Conservation (phyloP, 306 rosid genomes). For the Argentina anserina region DNA sequence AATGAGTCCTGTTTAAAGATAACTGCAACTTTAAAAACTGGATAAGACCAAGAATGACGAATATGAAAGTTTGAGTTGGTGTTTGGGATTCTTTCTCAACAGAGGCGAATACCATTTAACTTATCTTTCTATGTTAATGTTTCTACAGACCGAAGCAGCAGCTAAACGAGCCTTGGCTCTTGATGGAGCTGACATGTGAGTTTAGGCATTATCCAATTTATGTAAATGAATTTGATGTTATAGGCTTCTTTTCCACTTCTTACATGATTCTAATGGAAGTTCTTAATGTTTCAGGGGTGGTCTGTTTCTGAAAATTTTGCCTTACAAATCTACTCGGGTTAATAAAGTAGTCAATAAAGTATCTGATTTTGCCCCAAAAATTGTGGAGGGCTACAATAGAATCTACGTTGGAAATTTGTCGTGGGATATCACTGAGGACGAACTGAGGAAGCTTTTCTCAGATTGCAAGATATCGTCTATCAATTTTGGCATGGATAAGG, state of each 20-base stretch:
- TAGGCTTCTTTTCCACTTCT: slow-evolving; percentile 8
- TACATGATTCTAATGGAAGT: slow-evolving; percentile 17
- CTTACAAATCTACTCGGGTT: slow-evolving; percentile 51
- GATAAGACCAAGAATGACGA: background rate
- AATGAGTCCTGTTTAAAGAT: background rate
- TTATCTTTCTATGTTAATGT: slow-evolving; percentile 20
- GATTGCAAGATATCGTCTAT: slow-evolving; percentile 55
- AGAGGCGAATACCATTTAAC: background rate
- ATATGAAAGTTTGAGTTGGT: background rate
- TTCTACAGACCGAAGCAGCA: slow-evolving; percentile 84
- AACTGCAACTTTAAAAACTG: background rate
- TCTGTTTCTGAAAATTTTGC: slow-evolving; percentile 72
- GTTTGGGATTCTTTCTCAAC: background rate
- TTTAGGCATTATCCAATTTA: slow-evolving; percentile 19
- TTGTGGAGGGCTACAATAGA: slow-evolving; percentile 83
- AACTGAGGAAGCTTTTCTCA: slow-evolving; percentile 56
- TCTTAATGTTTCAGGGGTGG: slow-evolving; percentile 72
- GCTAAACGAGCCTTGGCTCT: slow-evolving; percentile 86
- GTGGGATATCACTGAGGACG: slow-evolving; percentile 82
- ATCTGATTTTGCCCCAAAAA: slow-evolving; percentile 61
- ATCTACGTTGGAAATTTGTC: slow-evolving; percentile 81
- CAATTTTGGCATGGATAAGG: slow-evolving; percentile 77
- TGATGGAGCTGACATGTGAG: slow-evolving; percentile 96
- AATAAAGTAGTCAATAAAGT: slow-evolving; percentile 41
- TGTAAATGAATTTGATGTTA: slow-evolving; percentile 4